phyloP scores from a whole-genome alignment of 2,329 filamentous ascomycete species.

The Aspergillus ustus region DNA sequence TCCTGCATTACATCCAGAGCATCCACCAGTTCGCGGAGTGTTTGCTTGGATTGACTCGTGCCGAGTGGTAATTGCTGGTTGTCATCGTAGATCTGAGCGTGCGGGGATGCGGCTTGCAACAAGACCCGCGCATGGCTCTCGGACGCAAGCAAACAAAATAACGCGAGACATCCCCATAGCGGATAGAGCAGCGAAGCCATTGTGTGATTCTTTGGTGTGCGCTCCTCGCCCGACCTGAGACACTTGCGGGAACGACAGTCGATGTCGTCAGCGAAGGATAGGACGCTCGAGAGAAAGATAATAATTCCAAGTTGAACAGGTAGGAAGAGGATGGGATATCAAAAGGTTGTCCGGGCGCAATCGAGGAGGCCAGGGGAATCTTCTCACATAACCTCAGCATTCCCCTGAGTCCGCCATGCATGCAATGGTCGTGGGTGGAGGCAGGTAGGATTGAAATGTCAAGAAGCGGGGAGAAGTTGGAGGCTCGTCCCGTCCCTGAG shows the following conservation, averaged over 20 bases:
- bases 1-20: constrained; percentile 78
- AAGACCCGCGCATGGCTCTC: constrained; percentile 37
- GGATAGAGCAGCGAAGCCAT: constrained; percentile 19
- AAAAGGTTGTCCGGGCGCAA: constrained; percentile 15
- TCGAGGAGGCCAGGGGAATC: constrained; percentile 9
- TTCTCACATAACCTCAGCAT: constrained; percentile 15
- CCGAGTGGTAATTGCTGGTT: constrained; percentile 21
- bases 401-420: constrained; percentile 6
- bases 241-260: neutral
- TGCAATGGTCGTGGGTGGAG: neutral
- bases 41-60: constrained; percentile 24
- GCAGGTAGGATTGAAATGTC: constrained; percentile 4
- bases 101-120: constrained; percentile 31
- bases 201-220: neutral
- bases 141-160: constrained; percentile 25
- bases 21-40: constrained; percentile 54
- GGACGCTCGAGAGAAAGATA: constrained; percentile 4
- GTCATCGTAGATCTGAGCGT: constrained; percentile 19
- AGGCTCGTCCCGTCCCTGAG: constrained; percentile 4
- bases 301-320: neutral
- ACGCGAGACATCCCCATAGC: constrained; percentile 28
- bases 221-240: neutral
- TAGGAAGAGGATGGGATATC: constrained; percentile 5
- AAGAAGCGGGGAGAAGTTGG: constrained; percentile 13
- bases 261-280: constrained; percentile 15